Evolutionary conservation across 257 asterid species (phyloP), one percentile per base, ranked within the genome.

Genomic region (Ophiorrhiza pumila): DNA sequence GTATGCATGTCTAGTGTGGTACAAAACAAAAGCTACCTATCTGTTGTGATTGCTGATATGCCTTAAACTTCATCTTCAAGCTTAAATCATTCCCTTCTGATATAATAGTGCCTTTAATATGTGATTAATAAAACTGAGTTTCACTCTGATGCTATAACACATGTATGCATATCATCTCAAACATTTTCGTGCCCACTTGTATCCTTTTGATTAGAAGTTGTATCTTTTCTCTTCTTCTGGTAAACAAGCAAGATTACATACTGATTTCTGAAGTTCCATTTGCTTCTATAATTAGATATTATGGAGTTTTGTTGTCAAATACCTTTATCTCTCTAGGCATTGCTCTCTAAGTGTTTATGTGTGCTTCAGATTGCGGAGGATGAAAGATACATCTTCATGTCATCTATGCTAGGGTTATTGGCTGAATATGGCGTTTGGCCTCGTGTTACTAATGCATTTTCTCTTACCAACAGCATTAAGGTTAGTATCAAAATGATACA

Each of bases 341-440:
- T 71, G 55, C 63, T 43, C 69, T 47, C 71, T 56, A 67, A 74
- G 71, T 35, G 42, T 71, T 75, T 72, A 34, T 49, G 11, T 79
- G 70, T 74, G 69, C 74, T 83, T 76, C 88, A 92, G 98, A 91
- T 73, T 78, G 88, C 82, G 49, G 98, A 92, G 78, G 96, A 90
- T 60, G 98, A 88, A 80, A 87, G 75, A 78, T 91, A 82, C 74
- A 77, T 89, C 73, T 92, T 92, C 79, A 87, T 81, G 78, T 82
- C 96, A 77, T 86, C 96, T 55, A 80, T 86, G 84, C 85, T 90
- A 11, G 91, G 91, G 72, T 79, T 92, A 80, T 83, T 92, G 91
- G 83, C 86, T 58, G 98, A 90, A 77, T 87, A 80, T 86, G 98
- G 96, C 60, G 81, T 88, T 78, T 86, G 87, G 88, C 96, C 98